Evolutionary conservation across 768 basidiomycete species (phyloP).

Genomic region (Fomitopsis pulvina): DNA sequence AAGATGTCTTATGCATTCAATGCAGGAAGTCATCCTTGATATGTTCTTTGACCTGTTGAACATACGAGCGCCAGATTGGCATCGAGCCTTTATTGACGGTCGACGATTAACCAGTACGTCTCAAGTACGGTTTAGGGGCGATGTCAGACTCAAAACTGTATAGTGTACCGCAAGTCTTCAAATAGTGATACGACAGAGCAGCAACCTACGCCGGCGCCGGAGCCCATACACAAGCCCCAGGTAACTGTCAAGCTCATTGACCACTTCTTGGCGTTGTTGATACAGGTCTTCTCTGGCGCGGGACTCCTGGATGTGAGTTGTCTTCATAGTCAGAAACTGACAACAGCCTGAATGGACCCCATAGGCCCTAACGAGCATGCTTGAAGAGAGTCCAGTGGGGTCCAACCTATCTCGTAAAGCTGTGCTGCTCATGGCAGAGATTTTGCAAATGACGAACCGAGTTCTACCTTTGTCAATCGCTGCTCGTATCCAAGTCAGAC

Average conservation of each 20-base stretch:
- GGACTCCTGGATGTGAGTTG: conserved; percentile 78
- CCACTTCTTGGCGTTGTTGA: conserved; percentile 83
- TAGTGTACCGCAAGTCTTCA: background rate
- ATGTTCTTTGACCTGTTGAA: conserved; percentile 92
- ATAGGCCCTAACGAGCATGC: conserved; percentile 79
- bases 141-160: no score
- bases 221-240: conserved; percentile 28
- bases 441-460: conserved; percentile 82
- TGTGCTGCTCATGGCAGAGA: conserved; percentile 84
- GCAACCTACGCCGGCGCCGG: conserved; percentile 10
- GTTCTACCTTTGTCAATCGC: conserved; percentile 79
- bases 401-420: conserved; percentile 82
- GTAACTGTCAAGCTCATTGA: conserved; percentile 81
- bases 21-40: conserved; percentile 85
- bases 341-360: background rate
- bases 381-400: conserved; percentile 72
- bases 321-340: background rate
- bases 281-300: conserved; percentile 79
- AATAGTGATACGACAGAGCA: conserved; percentile 59
- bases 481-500: conserved; percentile 71
- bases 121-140: background rate
- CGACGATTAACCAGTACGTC: conserved; percentile 76
- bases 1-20: background rate
- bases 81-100: conserved; percentile 86
- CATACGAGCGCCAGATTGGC: conserved; percentile 91